Conservation (phyloP, 148 eudicot genomes). For the Cornus suecica region DNA sequence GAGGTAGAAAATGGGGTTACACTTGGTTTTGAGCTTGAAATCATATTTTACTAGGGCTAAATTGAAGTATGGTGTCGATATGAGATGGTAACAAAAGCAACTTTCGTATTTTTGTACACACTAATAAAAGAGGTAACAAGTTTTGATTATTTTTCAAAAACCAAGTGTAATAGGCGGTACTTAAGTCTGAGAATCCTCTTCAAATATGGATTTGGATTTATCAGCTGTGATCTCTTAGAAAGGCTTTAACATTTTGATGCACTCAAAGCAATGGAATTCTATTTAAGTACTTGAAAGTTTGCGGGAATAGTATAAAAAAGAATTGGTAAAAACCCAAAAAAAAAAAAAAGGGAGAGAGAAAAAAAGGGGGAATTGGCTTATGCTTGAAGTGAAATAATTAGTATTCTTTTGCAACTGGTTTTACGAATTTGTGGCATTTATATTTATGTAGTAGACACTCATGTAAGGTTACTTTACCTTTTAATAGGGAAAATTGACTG, state of each 20-base stretch:
- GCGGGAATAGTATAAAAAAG: background rate
- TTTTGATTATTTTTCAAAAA: no score
- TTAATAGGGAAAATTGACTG: background rate
- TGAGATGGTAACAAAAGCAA: background rate
- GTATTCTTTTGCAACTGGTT: constrained; percentile 3
- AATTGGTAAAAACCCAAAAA: no score
- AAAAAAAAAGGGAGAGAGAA: no score
- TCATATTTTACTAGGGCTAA: background rate
- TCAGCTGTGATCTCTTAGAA: background rate
- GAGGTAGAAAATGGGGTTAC: no score
- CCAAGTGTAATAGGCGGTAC: background rate
- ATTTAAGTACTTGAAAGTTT: background rate
- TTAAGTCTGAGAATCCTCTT: background rate
- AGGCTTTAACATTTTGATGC: background rate
- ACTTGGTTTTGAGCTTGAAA: background rate
- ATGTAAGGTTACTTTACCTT: background rate
- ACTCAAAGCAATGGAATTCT: background rate
- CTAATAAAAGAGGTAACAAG: background rate
- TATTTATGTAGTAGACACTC: background rate
- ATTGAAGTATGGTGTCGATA: background rate
- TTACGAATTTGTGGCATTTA: background rate
- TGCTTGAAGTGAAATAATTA: background rate
- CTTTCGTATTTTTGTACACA: background rate
- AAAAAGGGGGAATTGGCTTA: background rate
- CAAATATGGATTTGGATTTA: background rate